Conservation (phyloP, 2,329 filamentous ascomycete species). For the Onygenales sp. region DNA sequence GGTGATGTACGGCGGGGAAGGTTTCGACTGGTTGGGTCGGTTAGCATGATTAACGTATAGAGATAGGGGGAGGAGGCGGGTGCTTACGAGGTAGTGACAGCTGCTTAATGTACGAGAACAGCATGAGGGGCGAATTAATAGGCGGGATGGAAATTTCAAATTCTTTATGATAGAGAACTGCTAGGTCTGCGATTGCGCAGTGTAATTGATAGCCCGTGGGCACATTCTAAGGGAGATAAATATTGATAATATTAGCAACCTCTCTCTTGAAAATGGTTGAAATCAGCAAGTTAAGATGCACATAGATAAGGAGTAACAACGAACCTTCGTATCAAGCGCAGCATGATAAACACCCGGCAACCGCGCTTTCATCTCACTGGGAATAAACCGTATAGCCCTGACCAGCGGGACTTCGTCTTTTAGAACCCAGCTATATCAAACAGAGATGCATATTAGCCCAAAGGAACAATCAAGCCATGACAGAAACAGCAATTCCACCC, state of each 20-base stretch:
- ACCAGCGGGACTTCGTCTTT: slow-evolving; percentile 63
- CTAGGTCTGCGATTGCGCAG: slow-evolving; percentile 50
- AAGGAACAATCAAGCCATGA: no score
- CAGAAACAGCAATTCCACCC: no score
- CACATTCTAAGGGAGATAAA: slow-evolving; percentile 19
- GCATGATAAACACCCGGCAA: slow-evolving; percentile 32
- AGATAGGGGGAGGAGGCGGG: background rate
- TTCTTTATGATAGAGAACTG: slow-evolving; percentile 54
- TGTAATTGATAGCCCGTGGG: slow-evolving; percentile 53
- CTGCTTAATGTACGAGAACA: slow-evolving; percentile 60
- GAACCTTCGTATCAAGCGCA: slow-evolving; percentile 32
- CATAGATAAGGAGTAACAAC: slow-evolving; percentile 3
- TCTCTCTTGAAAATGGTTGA: background rate
- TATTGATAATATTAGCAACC: slow-evolving; percentile 19
- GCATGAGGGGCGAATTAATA: slow-evolving; percentile 58
- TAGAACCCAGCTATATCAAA: slow-evolving; percentile 50
- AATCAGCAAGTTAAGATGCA: background rate
- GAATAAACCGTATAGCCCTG: slow-evolving; percentile 43
- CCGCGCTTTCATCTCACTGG: slow-evolving; percentile 35
- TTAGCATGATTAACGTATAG: background rate
- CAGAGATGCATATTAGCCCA: slow-evolving; percentile 10
- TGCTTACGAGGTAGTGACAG: slow-evolving; percentile 63
- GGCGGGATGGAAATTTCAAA: slow-evolving; percentile 64
- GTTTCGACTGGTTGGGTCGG: slow-evolving; percentile 20
- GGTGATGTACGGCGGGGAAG: slow-evolving; percentile 46